Conservation (phyloP, 768 basidiomycete genomes). For the Suillus brevipes region DNA sequence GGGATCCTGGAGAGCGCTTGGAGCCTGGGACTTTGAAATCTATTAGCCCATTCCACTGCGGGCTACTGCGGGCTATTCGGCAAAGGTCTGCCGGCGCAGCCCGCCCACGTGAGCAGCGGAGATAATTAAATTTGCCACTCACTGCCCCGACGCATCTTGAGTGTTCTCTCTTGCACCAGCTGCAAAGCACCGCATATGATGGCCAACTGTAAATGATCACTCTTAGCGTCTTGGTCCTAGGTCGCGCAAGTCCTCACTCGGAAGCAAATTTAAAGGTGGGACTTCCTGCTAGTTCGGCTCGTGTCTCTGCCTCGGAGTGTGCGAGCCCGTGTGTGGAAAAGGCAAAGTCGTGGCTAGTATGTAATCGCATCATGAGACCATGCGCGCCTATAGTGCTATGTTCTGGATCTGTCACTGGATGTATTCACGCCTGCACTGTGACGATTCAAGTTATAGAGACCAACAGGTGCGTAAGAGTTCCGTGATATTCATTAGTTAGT, state of each 20-base stretch:
- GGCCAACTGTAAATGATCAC: neutral
- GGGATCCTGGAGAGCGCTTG: no score
- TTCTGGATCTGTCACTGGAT: constrained; percentile 24
- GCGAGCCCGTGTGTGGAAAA: neutral
- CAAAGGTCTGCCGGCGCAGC: neutral
- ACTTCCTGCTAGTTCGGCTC: neutral
- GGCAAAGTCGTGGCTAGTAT: neutral
- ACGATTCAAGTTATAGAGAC: constrained; percentile 81
- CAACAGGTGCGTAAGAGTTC: constrained; percentile 77
- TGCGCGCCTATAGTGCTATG: neutral
- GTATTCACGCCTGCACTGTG: constrained; percentile 63
- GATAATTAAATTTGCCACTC: no score
- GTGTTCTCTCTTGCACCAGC: neutral
- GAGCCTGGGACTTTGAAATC: no score
- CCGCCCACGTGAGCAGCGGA: no score
- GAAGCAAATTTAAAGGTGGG: neutral
- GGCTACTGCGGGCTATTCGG: neutral
- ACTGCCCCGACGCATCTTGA: neutral
- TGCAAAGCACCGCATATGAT: neutral
- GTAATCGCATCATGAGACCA: neutral
- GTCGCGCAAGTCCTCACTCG: neutral
- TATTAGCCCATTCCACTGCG: no score
- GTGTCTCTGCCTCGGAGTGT: neutral
- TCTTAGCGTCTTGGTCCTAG: no score
- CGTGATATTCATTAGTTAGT: neutral